Percentiles rank a stretch among this genome's conserved stretches.
phyloP scores from a whole-genome alignment of 192 early-diverging fungal species.

The Podochytrium sp. region DNA sequence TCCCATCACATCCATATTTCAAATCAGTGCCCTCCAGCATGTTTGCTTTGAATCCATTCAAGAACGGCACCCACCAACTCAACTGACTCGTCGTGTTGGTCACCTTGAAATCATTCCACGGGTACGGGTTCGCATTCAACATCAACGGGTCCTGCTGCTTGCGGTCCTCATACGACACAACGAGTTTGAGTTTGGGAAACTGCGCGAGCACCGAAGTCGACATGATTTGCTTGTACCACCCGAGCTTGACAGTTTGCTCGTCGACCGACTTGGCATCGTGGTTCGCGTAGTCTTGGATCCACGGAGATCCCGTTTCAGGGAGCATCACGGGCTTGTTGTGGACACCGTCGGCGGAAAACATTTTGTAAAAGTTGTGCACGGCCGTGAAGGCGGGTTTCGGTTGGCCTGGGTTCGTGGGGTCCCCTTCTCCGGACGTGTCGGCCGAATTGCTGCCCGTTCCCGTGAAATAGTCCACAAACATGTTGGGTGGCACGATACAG shows the following conservation, averaged over 20 bases:
- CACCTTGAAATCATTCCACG: background rate
- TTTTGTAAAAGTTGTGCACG: conserved; percentile 22
- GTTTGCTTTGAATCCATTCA: background rate
- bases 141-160: conserved; percentile 10
- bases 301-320: conserved; percentile 36
- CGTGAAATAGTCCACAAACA: conserved; percentile 8
- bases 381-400: background rate
- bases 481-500: background rate
- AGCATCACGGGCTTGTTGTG: conserved; percentile 36
- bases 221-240: background rate
- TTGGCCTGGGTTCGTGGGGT: no score
- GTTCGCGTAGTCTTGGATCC: background rate
- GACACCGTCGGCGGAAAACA: background rate
- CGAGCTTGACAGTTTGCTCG: background rate
- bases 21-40: background rate
- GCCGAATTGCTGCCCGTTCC: background rate
- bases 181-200: conserved; percentile 45
- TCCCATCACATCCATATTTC: conserved; percentile 1
- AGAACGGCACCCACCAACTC: background rate
- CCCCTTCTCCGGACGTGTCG: background rate
- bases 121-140: background rate
- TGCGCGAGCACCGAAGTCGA: conserved; percentile 22
- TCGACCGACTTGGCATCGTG: background rate
- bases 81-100: background rate
- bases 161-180: conserved; percentile 43